Percentiles rank a stretch among this genome's conserved stretches.
phyloP scores from a whole-genome alignment of 2,329 filamentous ascomycete genomes.

The Pezicula neosporulosa region DNA sequence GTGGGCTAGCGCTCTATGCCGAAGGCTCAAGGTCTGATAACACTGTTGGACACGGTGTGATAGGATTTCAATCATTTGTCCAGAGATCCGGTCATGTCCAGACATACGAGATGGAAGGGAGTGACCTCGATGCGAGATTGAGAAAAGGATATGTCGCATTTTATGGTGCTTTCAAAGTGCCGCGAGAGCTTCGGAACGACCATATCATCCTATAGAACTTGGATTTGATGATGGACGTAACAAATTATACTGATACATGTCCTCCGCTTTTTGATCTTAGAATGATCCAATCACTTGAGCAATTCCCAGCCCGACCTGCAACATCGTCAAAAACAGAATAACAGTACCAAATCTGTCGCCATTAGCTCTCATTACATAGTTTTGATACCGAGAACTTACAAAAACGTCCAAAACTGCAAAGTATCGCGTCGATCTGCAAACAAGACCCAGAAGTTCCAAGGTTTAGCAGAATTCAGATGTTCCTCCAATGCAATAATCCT shows the following conservation, averaged over 20 bases:
- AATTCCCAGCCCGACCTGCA: constrained; percentile 2
- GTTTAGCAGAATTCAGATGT: constrained; percentile 2
- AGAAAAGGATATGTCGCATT: constrained; percentile 3
- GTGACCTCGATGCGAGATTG: constrained; percentile 1
- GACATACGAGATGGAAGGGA: constrained; percentile 4
- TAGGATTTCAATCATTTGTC: constrained; percentile 3
- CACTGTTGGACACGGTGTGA: neutral
- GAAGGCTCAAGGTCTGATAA: constrained; percentile 1
- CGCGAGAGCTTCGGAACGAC: constrained; percentile 1
- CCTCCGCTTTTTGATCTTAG: neutral
- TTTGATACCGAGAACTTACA: neutral
- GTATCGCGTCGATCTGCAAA: constrained; percentile 2
- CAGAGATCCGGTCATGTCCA: constrained; percentile 2
- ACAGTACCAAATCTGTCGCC: constrained; percentile 1
- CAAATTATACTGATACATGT: too few relatives aligned
- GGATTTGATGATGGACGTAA: neutral
- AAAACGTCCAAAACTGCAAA: constrained; percentile 5
- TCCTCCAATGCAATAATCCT: constrained; percentile 1
- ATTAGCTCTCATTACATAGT: neutral
- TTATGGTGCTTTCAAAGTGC: constrained; percentile 5
- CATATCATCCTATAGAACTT: constrained; percentile 2
- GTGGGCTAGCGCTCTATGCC: constrained; percentile 2
- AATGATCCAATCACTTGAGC: constrained; percentile 4
- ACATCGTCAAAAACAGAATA: constrained; percentile 1
- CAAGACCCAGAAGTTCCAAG: constrained; percentile 7